phyloP scores from a whole-genome alignment of 345 rosid species.

The Abelmoschus esculentus region DNA sequence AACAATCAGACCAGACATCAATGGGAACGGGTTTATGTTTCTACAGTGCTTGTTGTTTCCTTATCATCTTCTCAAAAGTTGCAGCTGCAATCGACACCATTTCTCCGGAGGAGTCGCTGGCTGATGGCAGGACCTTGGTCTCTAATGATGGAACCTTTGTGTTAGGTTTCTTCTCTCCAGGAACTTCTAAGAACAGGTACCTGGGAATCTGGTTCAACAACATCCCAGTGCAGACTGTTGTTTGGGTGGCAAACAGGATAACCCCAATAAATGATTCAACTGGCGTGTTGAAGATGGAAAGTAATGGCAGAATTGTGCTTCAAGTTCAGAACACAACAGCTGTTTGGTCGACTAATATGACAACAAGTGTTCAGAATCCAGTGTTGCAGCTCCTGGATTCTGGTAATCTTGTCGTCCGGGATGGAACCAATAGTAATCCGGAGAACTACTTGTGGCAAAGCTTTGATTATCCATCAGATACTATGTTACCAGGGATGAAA shows the following conservation, averaged over 20 bases:
- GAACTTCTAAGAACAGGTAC: slow-evolving; percentile 13
- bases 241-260: slow-evolving; percentile 19
- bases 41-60: slow-evolving; percentile 1
- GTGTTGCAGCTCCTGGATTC: slow-evolving; percentile 7
- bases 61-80: slow-evolving; percentile 2
- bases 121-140: slow-evolving; percentile 16
- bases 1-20: background rate
- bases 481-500: slow-evolving; percentile 40
- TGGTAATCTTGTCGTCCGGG: slow-evolving; percentile 36
- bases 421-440: background rate
- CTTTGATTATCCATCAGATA: slow-evolving; percentile 41
- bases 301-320: background rate
- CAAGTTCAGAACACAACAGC: background rate
- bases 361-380: background rate
- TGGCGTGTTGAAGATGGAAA: background rate
- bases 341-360: slow-evolving; percentile 7
- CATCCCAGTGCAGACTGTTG: slow-evolving; percentile 1
- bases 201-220: slow-evolving; percentile 22
- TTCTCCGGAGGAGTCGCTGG: slow-evolving; percentile 5
- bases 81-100: background rate
- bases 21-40: slow-evolving; percentile 1
- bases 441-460: slow-evolving; percentile 37
- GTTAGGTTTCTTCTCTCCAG: slow-evolving; percentile 24
- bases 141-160: slow-evolving; percentile 19
- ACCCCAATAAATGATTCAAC: slow-evolving; percentile 2